These are phyloP conservation scores for Samsoniella hepiali DNA, from an alignment of 2,329 filamentous ascomycete genomes.

Conservation along the genomic window DNA sequence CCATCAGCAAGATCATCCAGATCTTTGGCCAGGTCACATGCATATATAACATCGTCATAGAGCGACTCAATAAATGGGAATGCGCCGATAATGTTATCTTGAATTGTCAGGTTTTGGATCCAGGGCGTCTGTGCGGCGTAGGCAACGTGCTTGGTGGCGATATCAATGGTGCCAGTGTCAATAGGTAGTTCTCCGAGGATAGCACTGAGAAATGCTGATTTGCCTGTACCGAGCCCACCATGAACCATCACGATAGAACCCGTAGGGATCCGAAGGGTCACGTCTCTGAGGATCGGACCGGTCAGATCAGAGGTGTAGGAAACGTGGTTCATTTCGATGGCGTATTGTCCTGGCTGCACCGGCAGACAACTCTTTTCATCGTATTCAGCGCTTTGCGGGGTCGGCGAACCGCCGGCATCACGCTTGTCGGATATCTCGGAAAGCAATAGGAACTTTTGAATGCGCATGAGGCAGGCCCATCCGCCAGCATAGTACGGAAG, in stretches of 20 bases:
- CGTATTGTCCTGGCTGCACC: neutral
- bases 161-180: constrained; percentile 24
- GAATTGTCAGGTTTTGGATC: constrained; percentile 34
- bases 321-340: neutral
- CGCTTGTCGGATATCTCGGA: constrained; percentile 1
- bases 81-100: constrained; percentile 35
- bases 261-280: constrained; percentile 10
- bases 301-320: constrained; percentile 2
- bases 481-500: constrained; percentile 9
- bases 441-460: constrained; percentile 10
- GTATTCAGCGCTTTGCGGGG: neutral
- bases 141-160: constrained; percentile 26
- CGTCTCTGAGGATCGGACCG: neutral
- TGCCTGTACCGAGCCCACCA: constrained; percentile 32
- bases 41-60: constrained; percentile 32
- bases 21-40: constrained; percentile 35
- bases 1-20: constrained; percentile 26
- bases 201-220: constrained; percentile 32
- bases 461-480: constrained; percentile 5
- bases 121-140: constrained; percentile 34
- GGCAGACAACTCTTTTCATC: neutral
- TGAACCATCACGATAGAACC: constrained; percentile 31
- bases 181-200: constrained; percentile 30
- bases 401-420: neutral
- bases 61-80: constrained; percentile 31